These are phyloP conservation scores for Parastagonospora nodorum DNA, from an alignment of 2,329 filamentous ascomycete species.

Conservation along the genomic window DNA sequence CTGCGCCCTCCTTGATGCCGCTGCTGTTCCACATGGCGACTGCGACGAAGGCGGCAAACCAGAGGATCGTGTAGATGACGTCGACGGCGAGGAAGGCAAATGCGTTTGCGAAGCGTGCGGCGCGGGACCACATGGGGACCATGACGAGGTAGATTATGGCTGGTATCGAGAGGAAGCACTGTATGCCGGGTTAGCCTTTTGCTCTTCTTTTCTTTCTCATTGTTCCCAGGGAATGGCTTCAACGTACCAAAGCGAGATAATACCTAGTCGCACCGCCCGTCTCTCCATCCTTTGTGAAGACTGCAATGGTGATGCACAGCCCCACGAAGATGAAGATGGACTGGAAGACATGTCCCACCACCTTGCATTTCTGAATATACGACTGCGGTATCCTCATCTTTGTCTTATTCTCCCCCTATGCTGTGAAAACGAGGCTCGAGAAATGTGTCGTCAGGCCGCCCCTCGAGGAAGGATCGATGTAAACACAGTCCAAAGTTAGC, in stretches of 20 bases:
- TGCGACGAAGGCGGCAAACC: constrained; percentile 64
- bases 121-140: constrained; percentile 65
- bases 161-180: constrained; percentile 66
- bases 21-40: constrained; percentile 61
- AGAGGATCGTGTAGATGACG: constrained; percentile 57
- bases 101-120: constrained; percentile 62
- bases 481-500: constrained; percentile 7
- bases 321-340: constrained; percentile 62
- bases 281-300: constrained; percentile 60
- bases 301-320: constrained; percentile 62
- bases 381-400: constrained; percentile 52
- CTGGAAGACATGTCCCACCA: constrained; percentile 59
- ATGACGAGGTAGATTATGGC: constrained; percentile 64
- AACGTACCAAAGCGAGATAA: constrained; percentile 62
- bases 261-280: constrained; percentile 61
- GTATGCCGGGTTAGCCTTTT: constrained; percentile 18
- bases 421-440: neutral
- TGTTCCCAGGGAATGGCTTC: neutral
- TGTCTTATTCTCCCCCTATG: neutral
- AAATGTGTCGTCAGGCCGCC: constrained; percentile 1
- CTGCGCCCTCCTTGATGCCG: constrained; percentile 58
- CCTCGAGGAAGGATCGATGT: constrained; percentile 4
- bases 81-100: constrained; percentile 65
- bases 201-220: neutral
- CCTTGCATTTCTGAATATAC: constrained; percentile 61